Conservation (phyloP, 495 filamentous ascomycete species). For the Immersiella caudata region DNA sequence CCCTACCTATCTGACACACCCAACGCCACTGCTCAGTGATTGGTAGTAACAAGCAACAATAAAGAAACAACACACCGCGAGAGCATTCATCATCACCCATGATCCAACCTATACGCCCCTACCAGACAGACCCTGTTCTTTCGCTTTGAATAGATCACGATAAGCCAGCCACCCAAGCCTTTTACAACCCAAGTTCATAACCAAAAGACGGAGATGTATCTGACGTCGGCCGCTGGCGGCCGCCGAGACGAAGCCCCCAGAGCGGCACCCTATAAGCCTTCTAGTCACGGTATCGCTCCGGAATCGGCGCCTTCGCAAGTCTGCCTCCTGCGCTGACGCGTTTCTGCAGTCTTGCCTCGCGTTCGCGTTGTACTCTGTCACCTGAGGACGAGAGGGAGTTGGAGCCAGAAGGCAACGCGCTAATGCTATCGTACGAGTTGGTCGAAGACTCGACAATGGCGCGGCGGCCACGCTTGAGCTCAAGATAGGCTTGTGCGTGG, state of each 20-base stretch:
- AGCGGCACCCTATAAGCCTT: conserved; percentile 33
- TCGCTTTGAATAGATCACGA: not conserved
- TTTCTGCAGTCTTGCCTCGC: conserved; percentile 61
- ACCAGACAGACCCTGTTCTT: not conserved
- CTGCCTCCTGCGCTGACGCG: conserved; percentile 64
- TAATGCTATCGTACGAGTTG: conserved; percentile 33
- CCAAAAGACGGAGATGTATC: conserved; percentile 7
- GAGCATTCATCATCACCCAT: not conserved
- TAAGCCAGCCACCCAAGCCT: not conserved
- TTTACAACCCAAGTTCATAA: conserved; percentile 2
- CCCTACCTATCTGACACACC: not conserved
- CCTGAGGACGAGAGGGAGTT: conserved; percentile 31
- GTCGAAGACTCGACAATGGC: conserved; percentile 44
- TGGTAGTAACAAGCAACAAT: not conserved
- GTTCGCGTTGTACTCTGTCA: conserved; percentile 52
- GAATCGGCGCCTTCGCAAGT: conserved; percentile 60
- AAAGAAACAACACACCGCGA: not conserved
- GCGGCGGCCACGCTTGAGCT: conserved; percentile 68
- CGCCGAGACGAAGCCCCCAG: conserved; percentile 9
- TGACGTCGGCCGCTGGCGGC: conserved; percentile 9
- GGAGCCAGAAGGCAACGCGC: conserved; percentile 24
- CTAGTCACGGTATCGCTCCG: conserved; percentile 51
- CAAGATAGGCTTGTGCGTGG: conserved; percentile 79
- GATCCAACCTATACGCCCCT: not conserved
- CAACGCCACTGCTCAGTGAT: conserved; percentile 5